Base-by-base conservation (phyloP, 352 stramenopile genomes). In the Halophytophthora batemanensis region DNA sequence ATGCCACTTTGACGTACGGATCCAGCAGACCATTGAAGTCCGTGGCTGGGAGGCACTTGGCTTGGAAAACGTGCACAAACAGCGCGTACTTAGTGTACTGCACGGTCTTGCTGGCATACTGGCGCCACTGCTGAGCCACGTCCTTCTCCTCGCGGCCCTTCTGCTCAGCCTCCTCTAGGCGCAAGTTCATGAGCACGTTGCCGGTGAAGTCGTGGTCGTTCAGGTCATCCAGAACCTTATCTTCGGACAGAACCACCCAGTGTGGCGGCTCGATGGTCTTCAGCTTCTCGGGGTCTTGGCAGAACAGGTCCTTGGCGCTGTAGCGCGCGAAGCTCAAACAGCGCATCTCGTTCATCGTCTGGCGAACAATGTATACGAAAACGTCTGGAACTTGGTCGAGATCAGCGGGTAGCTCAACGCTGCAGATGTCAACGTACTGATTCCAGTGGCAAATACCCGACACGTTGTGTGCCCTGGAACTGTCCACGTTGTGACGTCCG, bases 1-100 rank as follows among this genome's bases (percentile, higher is more conserved):
- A 95, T n/a, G 66, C 73, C n/a, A 92, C 67, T 45, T 91, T 90
- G 17, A 95, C 73, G 59, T 93, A 95, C 3, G 86, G 82, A 31
- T 95, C 82, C 15, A 93, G 46, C 0, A 88, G 48, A 7, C 86
- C 82, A 28, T 92, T 89, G 29, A 71, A 64, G 39, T 95, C 86
- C 2, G 75, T 69, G n/a, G 82, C 66, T 7, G 86, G 82, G 5
- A 95, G 61, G 23, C 64, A 75, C 29, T 77, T 73, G 23, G 75
- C 84, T 53, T 95, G 86, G 57, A 87, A 95, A 17, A 95, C 64
- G 69, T 95, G 80, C 25, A 88, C 73, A 29, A 91, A 84, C 6
- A 95, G 65, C 23, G 78, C 82, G 56, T 91, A 95, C 51, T 78
- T 78, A 54, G 76, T 88, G 65, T 85, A 86, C 38, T 78, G 65